phyloP scores from a whole-genome alignment of 129 eudicot genomes.

The Saussurea involucrata region DNA sequence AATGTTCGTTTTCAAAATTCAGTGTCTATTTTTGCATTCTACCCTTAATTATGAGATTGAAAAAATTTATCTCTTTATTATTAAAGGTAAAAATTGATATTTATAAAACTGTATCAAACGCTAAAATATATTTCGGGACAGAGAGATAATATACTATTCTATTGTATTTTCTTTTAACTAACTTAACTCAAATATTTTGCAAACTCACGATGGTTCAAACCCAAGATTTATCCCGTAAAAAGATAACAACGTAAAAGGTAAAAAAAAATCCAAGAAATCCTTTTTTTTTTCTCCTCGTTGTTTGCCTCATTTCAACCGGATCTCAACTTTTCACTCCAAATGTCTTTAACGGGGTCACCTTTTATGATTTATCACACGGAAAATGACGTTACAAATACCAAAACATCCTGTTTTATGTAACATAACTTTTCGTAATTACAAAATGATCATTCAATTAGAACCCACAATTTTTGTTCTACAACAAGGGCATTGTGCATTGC shows the following conservation, averaged over 20 bases:
- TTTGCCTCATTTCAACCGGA: neutral
- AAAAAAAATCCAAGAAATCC: neutral
- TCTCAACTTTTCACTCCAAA: neutral
- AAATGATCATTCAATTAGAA: neutral
- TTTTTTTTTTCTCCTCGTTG: neutral
- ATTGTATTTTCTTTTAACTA: neutral
- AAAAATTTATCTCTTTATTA: no score
- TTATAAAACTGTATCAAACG: no score
- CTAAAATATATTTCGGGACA: no score
- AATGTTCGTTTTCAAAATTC: no score
- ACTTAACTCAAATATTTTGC: neutral
- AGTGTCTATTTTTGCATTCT: no score
- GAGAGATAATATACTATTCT: no score
- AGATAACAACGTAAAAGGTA: neutral
- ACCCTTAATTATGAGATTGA: no score
- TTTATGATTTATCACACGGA: no score
- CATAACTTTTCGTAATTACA: neutral
- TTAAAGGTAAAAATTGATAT: no score
- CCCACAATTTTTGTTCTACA: conserved; percentile 37
- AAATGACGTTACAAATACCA: no score
- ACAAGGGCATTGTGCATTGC: conserved; percentile 55
- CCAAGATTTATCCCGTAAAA: neutral
- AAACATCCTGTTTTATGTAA: neutral
- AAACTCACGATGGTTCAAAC: neutral
- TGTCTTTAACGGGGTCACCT: no score